Percentiles rank a stretch among this genome's conserved stretches.
These are phyloP conservation scores for Ophiostoma montium DNA, from an alignment of 2,329 filamentous ascomycete species.

Conservation along the genomic window DNA sequence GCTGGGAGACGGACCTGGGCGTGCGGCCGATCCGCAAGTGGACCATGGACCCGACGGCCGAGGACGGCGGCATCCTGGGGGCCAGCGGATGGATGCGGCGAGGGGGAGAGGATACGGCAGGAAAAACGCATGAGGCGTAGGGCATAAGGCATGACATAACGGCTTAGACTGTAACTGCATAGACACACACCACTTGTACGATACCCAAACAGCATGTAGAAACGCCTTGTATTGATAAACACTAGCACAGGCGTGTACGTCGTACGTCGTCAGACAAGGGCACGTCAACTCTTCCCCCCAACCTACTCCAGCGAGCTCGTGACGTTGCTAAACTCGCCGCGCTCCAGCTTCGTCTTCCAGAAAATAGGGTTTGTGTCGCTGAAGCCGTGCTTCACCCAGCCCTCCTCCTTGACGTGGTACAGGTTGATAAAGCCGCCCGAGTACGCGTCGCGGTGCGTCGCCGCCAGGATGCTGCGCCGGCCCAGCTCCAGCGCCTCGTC, in stretches of 20 bases:
- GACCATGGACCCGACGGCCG: constrained; percentile 50
- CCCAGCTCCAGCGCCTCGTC: constrained; percentile 87
- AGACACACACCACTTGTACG: neutral
- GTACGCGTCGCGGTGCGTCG: constrained; percentile 95
- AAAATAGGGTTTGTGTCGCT: constrained; percentile 97
- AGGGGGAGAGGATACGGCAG: no score
- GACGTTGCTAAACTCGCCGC: constrained; percentile 96
- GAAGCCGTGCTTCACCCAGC: constrained; percentile 98
- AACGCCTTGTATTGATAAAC: neutral
- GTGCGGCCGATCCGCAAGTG: constrained; percentile 53
- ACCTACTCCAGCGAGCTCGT: constrained; percentile 62
- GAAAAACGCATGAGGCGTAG: no score
- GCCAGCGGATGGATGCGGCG: constrained; percentile 31
- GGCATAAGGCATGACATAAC: neutral
- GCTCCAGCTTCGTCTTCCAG: constrained; percentile 98
- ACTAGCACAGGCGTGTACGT: neutral
- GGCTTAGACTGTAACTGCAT: neutral
- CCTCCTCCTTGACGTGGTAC: constrained; percentile 97
- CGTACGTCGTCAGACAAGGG: no score
- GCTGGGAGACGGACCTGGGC: constrained; percentile 50
- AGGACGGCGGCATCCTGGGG: constrained; percentile 55
- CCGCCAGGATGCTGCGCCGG: constrained; percentile 81
- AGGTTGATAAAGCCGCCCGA: constrained; percentile 97
- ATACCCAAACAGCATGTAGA: neutral
- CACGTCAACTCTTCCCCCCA: no score